Conservation (phyloP, 306 rosid genomes). For the Fagus sylvatica region DNA sequence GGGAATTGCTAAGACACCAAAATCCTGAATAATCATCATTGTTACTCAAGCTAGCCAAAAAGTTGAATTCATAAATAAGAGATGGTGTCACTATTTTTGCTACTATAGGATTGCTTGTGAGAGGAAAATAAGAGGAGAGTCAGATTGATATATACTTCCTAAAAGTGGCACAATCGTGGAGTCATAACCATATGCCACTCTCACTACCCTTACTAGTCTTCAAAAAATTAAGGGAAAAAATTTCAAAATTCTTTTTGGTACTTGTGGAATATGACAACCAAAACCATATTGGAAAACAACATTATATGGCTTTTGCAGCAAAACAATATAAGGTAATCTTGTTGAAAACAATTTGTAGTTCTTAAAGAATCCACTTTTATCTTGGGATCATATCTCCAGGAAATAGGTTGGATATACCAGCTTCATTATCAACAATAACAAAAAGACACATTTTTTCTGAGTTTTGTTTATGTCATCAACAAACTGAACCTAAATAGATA, state of each 20-base stretch:
- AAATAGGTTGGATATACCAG: background rate
- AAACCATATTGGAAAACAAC: background rate
- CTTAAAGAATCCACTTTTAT: background rate
- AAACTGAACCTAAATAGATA: no score
- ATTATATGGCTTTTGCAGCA: background rate
- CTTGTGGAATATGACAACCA: background rate
- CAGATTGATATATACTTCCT: background rate
- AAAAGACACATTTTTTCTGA: no score
- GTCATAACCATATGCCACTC: background rate
- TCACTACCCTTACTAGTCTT: background rate
- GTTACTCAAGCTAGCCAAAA: background rate
- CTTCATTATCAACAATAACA: background rate
- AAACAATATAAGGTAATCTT: no score
- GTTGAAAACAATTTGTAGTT: no score
- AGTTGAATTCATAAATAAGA: background rate
- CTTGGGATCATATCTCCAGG: background rate
- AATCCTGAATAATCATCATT: conserved; percentile 51
- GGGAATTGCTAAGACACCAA: conserved; percentile 76
- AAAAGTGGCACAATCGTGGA: background rate
- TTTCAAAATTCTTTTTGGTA: background rate
- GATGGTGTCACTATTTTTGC: background rate
- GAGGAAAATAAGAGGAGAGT: background rate
- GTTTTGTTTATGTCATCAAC: no score
- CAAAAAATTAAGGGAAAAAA: background rate
- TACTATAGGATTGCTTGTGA: background rate